Evolutionary conservation across 1,284 basidiomycete genomes (phyloP).

Genomic region (Calocybe gambosa): DNA sequence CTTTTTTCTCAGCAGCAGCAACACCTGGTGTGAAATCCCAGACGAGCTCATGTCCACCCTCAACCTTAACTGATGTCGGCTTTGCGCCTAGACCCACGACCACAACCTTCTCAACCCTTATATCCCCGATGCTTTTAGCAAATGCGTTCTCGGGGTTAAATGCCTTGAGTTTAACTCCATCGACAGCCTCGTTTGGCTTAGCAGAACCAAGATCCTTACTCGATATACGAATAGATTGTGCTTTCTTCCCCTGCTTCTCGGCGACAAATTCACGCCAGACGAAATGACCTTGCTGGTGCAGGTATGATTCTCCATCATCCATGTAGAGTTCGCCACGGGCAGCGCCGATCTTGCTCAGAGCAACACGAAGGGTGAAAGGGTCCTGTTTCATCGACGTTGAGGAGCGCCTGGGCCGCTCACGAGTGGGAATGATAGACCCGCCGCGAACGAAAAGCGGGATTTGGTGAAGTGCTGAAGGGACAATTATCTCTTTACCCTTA

Average conservation of each 20-base stretch:
- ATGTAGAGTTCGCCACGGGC: conserved; percentile 89
- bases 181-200: conserved; percentile 41
- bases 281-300: conserved; percentile 73
- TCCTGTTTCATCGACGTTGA: conserved; percentile 87
- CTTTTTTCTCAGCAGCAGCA: conserved; percentile 45
- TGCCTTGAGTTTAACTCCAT: conserved; percentile 40
- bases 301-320: conserved; percentile 90
- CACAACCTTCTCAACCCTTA: conserved; percentile 77
- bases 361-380: conserved; percentile 89
- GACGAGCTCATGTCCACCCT: conserved; percentile 45
- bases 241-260: conserved; percentile 35
- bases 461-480: conserved; percentile 73
- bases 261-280: conserved; percentile 79
- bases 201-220: conserved; percentile 50
- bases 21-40: conserved; percentile 54
- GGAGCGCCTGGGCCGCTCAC: conserved; percentile 82
- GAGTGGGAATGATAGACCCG: conserved; percentile 85
- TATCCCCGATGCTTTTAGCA: conserved; percentile 57
- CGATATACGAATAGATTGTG: conserved; percentile 41
- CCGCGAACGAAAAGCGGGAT: conserved; percentile 88
- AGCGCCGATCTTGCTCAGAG: conserved; percentile 58
- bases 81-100: conserved; percentile 66
- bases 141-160: conserved; percentile 61
- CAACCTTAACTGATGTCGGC: conserved; percentile 56
- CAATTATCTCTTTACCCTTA: conserved; percentile 61